Base-by-base conservation (phyloP, 1,284 basidiomycete species). In the Ganoderma resinaceum region DNA sequence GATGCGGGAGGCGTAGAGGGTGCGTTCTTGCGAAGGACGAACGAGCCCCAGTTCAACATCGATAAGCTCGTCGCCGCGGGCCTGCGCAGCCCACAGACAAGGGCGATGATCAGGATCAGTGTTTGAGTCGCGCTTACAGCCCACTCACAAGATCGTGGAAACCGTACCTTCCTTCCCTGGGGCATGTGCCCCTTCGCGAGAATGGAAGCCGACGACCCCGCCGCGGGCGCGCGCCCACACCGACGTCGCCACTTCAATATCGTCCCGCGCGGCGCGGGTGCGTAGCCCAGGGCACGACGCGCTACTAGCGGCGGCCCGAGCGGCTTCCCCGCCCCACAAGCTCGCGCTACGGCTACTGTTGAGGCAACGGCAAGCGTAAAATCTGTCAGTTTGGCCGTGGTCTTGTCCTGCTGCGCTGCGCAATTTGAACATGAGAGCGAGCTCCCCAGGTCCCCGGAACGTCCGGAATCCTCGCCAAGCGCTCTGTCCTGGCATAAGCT, bases 81-180 rank as follows among this genome's bases (percentile, higher is more conserved):
- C 23, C 37, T 43, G 37, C 23, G 38, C 37, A 26, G n/a, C 38
- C 35, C 59, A 38, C 57, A 52, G 52, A 68, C 70, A 68, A 66
- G 66, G 53, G 38, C 66, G 58, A 33, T 55, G 64, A 70, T 72
- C 66, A 68, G 67, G 68, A 69, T 68, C 37, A 62, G 58, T 53
- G 26, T 49, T 49, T 49, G 46, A 26, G 46, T 38, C n/a, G 43
- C 20, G 49, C 63, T 61, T 38, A 61, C 37, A 38, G 12, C 37
- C 7, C 37, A 52, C 66, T 66, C 71, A 72, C 71, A 70, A 72
- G 71, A 70, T 62, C 67, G 69, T 69, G 71, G 71, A 70, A 72
- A 57, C 37, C 49, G 71, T 70, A 68, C 71, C 71, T 72, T 55
- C 59, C 63, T 59, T 52, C 64, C 26, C 49, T 31, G 40, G 38